Base-by-base conservation (phyloP, 2,329 filamentous ascomycete genomes). In the Xylariaceae sp. region DNA sequence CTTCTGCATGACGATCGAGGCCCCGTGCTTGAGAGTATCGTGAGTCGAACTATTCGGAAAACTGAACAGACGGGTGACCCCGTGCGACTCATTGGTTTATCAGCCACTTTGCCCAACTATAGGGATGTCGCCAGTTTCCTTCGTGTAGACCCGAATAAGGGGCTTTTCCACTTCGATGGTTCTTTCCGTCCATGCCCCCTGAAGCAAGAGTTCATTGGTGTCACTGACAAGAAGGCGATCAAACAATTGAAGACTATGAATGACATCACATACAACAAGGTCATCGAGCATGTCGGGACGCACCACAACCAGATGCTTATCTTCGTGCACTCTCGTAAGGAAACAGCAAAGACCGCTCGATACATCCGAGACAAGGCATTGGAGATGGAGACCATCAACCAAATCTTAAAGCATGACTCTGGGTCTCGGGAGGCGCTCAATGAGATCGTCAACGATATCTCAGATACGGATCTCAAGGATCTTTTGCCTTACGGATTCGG, bases 211-310 rank as follows among this genome's bases (percentile, higher is more conserved):
- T 99, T 97, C 71, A 90, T 99, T 66, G 94, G 94, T 56, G 89
- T 99, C 49, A 97, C 93, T 0, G 94, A 99, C 67, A 95, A 94
- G 77, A 97, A 97, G 74, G 90, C 94, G 4, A 99, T 99, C 77
- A 99, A 97, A 76, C 94, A 99, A 74, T 80, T 99, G 57, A 97
- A 97, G 81, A 95, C 90, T 0, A 99, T 99, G 94, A 99, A 99
- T 71, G 94, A 99, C 68, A 92, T 99, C 57, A 97, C 92, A 59
- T 99, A 99, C 74, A 95, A 88, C 65, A 99, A 99, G 75, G 92
- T 97, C 34, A 84, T 99, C 57, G 94, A 99, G 74, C 93, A 97
- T 71, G 93, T 97, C 35, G 94, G 94, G 5, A 87, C 88, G 60
- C 88, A 95, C 70, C 86, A 90, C 64, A 96, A 99, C 69, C 94